Base-by-base conservation (phyloP, 495 filamentous ascomycete species). In the Hypoxylon subgilvum region DNA sequence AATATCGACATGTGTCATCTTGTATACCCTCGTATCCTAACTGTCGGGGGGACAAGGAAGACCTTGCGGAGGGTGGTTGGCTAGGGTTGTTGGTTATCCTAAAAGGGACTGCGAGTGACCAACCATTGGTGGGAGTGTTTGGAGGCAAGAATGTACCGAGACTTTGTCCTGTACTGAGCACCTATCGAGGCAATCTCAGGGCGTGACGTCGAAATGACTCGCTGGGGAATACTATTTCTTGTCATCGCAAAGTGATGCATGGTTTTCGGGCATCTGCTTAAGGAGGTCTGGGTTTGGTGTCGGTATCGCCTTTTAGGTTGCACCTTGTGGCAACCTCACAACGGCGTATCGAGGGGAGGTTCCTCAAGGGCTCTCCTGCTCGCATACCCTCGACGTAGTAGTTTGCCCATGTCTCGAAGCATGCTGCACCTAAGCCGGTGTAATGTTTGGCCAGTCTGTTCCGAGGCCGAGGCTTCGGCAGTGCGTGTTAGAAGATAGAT, bases 141-240 rank as follows among this genome's bases (percentile, higher is more conserved):
- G 54, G 61, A 63, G 55, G 53, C 49, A 49, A 64, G 54, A 30
- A 63, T 55, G 61, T 58, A 64, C 54, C 35, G 54, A n/a, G 54
- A 64, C 61, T 59, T 64, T 2, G 50, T 40, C 12, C 17, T 44
- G 27, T 51, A 59, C 30, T 28, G 53, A 55, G 32, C 50, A 18
- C 44, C 55, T 30, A 39, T 17, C 45, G 52, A 59, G 54, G 54
- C 45, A 53, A 51, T 59, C 61, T 58, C 50, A 54, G 58, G 49
- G 52, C 42, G 54, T 59, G 61, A 64, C 50, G 44, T 64, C 44
- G 61, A 51, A 50, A 38, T 64, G 44, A 52, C 44, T 40, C 14
- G 32, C 53, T 43, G 43, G 38, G 40, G 25, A 41, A 30, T 32
- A 16, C 35, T 21, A 42, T 17, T 28, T n/a, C n/a, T 45, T 12